Evolutionary conservation across 1,139 yeast species (phyloP).

Genomic region (Zygosaccharomyces pseudobailii): DNA sequence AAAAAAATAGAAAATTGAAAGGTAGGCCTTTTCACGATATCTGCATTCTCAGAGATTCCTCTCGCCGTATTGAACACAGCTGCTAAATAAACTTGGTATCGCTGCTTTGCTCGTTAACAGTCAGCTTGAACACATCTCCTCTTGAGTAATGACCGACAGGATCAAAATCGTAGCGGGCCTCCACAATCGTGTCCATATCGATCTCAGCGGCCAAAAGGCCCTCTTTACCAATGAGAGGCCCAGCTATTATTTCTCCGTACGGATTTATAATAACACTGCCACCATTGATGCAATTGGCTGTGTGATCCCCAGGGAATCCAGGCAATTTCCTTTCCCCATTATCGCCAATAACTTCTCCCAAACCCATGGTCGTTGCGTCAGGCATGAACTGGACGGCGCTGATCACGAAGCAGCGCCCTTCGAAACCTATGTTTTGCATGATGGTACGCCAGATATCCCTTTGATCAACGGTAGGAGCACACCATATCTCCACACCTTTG

Average conservation of each 20-base stretch:
- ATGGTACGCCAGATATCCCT: conserved; percentile 37
- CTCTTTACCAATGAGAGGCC: conserved; percentile 38
- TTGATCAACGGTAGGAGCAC: conserved; percentile 43
- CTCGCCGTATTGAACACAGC: background rate
- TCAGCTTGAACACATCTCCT: conserved; percentile 38
- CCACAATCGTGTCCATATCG: conserved; percentile 34
- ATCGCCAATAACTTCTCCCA: conserved; percentile 17
- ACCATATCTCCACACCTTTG: conserved; percentile 38
- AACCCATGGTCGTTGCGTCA: conserved; percentile 18
- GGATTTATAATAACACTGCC: conserved; percentile 40
- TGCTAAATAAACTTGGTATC: background rate
- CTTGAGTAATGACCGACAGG: conserved; percentile 40
- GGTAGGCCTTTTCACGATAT: background rate
- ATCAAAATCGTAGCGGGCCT: conserved; percentile 40
- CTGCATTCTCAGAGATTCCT: background rate
- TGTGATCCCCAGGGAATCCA: conserved; percentile 12
- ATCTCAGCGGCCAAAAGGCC: conserved; percentile 38
- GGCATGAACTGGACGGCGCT: conserved; percentile 37
- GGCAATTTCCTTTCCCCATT: conserved; percentile 17
- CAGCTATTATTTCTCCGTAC: conserved; percentile 40
- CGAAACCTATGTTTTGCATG: conserved; percentile 37
- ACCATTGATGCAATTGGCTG: conserved; percentile 35
- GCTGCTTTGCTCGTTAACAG: conserved; percentile 33
- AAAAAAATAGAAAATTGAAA: background rate
- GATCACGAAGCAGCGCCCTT: conserved; percentile 35